A percentile compares a stretch with the other conserved stretches of the same genome.
phyloP scores from a whole-genome alignment of 2,329 filamentous ascomycete genomes.

The Drechslerella stenobrocha region DNA sequence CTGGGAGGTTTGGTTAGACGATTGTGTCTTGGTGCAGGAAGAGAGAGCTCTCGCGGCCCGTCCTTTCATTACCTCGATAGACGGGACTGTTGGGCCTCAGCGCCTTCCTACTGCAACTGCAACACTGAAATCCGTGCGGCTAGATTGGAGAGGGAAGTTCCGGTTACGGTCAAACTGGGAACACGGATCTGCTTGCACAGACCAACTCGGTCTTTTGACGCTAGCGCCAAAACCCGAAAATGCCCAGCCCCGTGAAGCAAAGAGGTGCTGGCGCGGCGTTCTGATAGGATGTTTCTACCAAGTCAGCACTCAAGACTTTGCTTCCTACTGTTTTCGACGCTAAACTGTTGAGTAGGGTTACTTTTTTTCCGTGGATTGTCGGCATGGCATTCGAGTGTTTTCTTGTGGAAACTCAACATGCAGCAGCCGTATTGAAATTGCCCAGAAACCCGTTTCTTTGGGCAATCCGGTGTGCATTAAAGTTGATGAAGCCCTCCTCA shows the following conservation, averaged over 20 bases:
- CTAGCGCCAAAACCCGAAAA: neutral
- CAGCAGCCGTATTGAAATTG: neutral
- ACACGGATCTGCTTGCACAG: slow-evolving; percentile 57
- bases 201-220: slow-evolving; percentile 10
- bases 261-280: too few relatives aligned
- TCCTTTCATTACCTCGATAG: slow-evolving; percentile 53
- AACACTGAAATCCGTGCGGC: slow-evolving; percentile 63
- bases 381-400: slow-evolving; percentile 32
- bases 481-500: slow-evolving; percentile 30
- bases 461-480: slow-evolving; percentile 29
- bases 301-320: too few relatives aligned
- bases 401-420: neutral
- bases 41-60: slow-evolving; percentile 54
- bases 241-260: neutral
- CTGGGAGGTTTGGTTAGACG: slow-evolving; percentile 39
- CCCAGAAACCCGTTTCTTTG: slow-evolving; percentile 1
- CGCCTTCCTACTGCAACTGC: slow-evolving; percentile 16
- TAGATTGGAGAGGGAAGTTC: slow-evolving; percentile 88
- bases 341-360: too few relatives aligned
- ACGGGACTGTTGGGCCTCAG: slow-evolving; percentile 14
- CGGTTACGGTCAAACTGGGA: slow-evolving; percentile 90
- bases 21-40: slow-evolving; percentile 36
- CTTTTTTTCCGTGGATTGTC: slow-evolving; percentile 23
- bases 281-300: slow-evolving; percentile 34
- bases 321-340: too few relatives aligned